Evolutionary conservation across 140 eudicot genomes (phyloP).

Genomic region (Anethum foeniculum): DNA sequence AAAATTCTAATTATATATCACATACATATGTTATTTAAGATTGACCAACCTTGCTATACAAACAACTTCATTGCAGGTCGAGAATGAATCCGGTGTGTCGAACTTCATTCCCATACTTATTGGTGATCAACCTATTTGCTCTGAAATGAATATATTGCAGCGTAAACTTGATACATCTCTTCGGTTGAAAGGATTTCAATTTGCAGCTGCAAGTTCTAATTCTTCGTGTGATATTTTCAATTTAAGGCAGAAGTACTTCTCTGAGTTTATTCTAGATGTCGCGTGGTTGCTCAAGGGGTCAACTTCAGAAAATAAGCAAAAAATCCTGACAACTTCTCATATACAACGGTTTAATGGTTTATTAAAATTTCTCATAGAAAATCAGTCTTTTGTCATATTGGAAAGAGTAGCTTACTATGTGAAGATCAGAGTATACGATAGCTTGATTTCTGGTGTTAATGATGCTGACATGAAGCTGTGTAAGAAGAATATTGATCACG

Average conservation of each 20-base stretch:
- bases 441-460: slow-evolving; percentile 19
- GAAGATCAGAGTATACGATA: slow-evolving; percentile 27
- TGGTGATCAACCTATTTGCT: slow-evolving; percentile 59
- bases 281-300: slow-evolving; percentile 84
- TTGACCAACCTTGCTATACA: not conserved
- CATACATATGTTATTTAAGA: not conserved
- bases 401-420: slow-evolving; percentile 37
- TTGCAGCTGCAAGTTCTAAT: slow-evolving; percentile 16
- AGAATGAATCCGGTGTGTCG: slow-evolving; percentile 85
- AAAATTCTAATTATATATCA: not conserved
- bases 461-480: slow-evolving; percentile 42
- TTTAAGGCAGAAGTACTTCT: slow-evolving; percentile 36
- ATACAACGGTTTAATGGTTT: slow-evolving; percentile 49
- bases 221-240: slow-evolving; percentile 34
- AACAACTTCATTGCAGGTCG: slow-evolving; percentile 49
- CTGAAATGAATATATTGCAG: slow-evolving; percentile 57
- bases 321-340: slow-evolving; percentile 31
- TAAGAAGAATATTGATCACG: slow-evolving; percentile 34
- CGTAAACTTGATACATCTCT: slow-evolving; percentile 35
- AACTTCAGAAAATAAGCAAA: slow-evolving; percentile 26
- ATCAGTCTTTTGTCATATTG: slow-evolving; percentile 49
- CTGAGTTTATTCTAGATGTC: slow-evolving; percentile 49
- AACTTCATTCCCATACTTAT: slow-evolving; percentile 82
- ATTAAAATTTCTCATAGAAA: slow-evolving; percentile 46
- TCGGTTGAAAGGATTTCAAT: slow-evolving; percentile 21